Evolutionary conservation across 2,329 filamentous ascomycete species (phyloP).

Genomic region (Cladophialophora immunda): DNA sequence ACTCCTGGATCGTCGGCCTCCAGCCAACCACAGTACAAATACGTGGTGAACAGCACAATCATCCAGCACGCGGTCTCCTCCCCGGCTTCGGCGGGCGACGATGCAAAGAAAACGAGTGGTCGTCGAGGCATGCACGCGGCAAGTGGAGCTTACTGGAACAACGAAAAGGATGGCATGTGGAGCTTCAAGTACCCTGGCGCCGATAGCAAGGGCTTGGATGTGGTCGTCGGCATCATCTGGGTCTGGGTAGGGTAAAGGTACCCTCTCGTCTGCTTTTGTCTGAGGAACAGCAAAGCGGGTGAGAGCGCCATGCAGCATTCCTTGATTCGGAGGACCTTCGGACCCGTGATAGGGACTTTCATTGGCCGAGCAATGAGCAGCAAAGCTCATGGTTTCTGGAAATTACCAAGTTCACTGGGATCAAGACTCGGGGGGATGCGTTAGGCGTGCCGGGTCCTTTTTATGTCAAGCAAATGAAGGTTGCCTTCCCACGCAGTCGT

Average conservation of each 20-base stretch:
- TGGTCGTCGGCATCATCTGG: slow-evolving; percentile 60
- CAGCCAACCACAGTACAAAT: slow-evolving; percentile 76
- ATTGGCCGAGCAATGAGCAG: neutral
- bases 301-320: slow-evolving; percentile 19
- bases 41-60: slow-evolving; percentile 96
- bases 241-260: slow-evolving; percentile 44
- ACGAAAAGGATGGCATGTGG: slow-evolving; percentile 63
- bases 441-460: neutral
- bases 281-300: slow-evolving; percentile 4
- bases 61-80: slow-evolving; percentile 79
- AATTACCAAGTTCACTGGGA: neutral
- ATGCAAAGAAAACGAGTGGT: slow-evolving; percentile 68
- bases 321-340: slow-evolving; percentile 4
- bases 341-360: neutral
- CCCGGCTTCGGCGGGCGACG: slow-evolving; percentile 62
- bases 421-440: neutral
- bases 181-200: slow-evolving; percentile 60
- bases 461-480: neutral
- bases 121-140: slow-evolving; percentile 73
- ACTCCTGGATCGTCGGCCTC: slow-evolving; percentile 46
- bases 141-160: slow-evolving; percentile 60
- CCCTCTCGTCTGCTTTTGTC: neutral
- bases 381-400: neutral
- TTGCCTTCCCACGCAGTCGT: neutral
- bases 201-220: slow-evolving; percentile 57